Base-by-base conservation (phyloP, 805 yeast species). In the Scheffersomyces ergatensis region DNA sequence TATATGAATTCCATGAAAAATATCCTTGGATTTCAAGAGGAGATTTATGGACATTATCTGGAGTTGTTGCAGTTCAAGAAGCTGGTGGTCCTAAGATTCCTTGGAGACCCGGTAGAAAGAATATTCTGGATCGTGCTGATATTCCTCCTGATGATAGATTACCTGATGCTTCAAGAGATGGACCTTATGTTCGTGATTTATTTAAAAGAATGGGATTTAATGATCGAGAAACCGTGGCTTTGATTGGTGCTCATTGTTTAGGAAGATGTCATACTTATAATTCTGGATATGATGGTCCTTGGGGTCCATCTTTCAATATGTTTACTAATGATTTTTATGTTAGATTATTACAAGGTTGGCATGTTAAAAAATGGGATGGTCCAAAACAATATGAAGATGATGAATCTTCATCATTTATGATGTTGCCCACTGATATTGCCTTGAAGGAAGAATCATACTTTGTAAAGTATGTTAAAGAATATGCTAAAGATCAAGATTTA, bases 61-160 rank as follows among this genome's bases (percentile, higher is more conserved):
- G 95, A 38, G 89, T 83, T 30, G 79, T 74, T 34, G 93, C 92
- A 1, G 65, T 88, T 39, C 92, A 88, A 64, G 86, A 77, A 55
- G 66, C 84, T 65, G 85, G 85, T 19, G 95, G 95, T 5, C 95
- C 95, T 27, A 74, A 78, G 50, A 69, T 87, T 42, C 72, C 76
- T 15, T 89, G 96, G 96, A 81, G 80, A 62, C 83, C 93, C 6
- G 97, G 96, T 32, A 72, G 96, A 61, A 67, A 74, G 7, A 89
- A 87, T 57, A 63, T 74, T 44, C 62, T 59, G 2, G 82, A 74
- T 44, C 55, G 65, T 14, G 46, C 53, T 15, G 74, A 77, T 32
- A 74, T 74, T 13, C 86, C 89, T 25, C 78, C 77, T 15, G 82
- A 79, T 55, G 89, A 85, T 13, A 73, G 86, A 55, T 70, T 87